Base-by-base conservation (phyloP, 768 basidiomycete genomes). In the Suillus lakei region DNA sequence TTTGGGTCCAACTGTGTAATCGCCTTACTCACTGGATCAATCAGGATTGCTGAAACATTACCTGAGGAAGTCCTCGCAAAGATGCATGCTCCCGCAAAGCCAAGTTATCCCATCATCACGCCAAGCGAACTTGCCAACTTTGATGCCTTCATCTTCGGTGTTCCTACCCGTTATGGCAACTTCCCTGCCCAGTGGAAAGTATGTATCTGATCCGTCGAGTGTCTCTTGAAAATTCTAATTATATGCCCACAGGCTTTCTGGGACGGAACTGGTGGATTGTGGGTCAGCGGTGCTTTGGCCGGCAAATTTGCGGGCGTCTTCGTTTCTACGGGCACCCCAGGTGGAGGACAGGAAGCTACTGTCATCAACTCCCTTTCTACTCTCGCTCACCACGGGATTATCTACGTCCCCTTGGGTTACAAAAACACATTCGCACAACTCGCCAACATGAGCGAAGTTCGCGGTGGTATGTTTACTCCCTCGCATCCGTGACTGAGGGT, bases 171-270 rank as follows among this genome's bases (percentile, higher is more conserved):
- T 70, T 96, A 86, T 78, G 94, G 94, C 48, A 88, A 85, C 71
- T 88, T 92, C 76, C 86, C 93, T 30, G 91, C 82, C 2, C 94
- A 96, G 70, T 91, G 87, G 87, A 91, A 91, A 85, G 89, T 86
- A 61, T 2, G 80, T 68, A 9, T 58, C 60, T 66, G 60, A 65
- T 71, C 15, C 59, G 54, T 51, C n/a, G 38, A 41, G 7, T 18
- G 7, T 13, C 30, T 26, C 28, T 18, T 9, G 6, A 32, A 54
- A 34, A 34, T 30, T 36, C 60, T 73, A 64, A 68, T 50, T 64
- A 41, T 64, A 38, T 18, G 6, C 1, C 21, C 50, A 10, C 26
- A 91, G 89, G 74, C 83, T 0, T 90, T 95, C 79, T 93, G 91
- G 87, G 92, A 95, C 67, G 73, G 82, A 7, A 93, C 92, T 9